Percentiles rank a stretch among this genome's conserved stretches.
Conservation (phyloP, 2,329 filamentous ascomycete species). For the Talaromyces atroroseus region DNA sequence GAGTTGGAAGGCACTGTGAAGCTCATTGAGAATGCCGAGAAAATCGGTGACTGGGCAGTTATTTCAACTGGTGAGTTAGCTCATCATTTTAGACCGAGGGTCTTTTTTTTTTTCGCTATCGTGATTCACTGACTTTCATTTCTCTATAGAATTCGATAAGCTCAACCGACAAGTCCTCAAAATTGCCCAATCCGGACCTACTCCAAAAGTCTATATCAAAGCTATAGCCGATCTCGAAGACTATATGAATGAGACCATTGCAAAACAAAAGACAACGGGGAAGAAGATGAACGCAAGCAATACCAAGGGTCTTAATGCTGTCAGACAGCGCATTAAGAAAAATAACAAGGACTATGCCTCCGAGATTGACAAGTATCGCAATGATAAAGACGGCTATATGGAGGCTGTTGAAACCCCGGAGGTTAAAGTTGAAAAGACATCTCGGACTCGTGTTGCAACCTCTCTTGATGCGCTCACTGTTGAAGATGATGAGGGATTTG, state of each 20-base stretch:
- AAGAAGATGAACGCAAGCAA: constrained; percentile 99
- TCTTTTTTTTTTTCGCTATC: not conserved
- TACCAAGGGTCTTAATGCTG: constrained; percentile 86
- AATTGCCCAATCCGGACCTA: constrained; percentile 68
- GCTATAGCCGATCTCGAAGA: constrained; percentile 91
- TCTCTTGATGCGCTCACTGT: constrained; percentile 48
- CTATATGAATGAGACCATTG: constrained; percentile 83
- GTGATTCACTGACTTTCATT: not conserved
- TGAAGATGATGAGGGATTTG: constrained; percentile 79
- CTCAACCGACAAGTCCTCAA: constrained; percentile 81
- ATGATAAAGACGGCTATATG: constrained; percentile 82
- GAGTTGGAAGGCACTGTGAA: constrained; percentile 87
- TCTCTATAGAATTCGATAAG: constrained; percentile 76
- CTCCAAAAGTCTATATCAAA: constrained; percentile 89
- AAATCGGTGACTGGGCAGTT: constrained; percentile 95
- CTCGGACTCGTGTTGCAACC: constrained; percentile 36
- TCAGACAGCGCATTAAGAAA: constrained; percentile 98
- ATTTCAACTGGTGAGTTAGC: constrained; percentile 71
- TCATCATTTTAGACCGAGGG: not conserved
- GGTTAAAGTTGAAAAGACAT: constrained; percentile 48
- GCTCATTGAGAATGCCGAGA: constrained; percentile 91
- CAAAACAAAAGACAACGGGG: constrained; percentile 90
- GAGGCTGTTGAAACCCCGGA: constrained; percentile 69
- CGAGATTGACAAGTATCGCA: constrained; percentile 81
- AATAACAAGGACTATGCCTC: constrained; percentile 91